Evolutionary conservation across 306 rosid genomes (phyloP).

Genomic region (Acacia confusa): DNA sequence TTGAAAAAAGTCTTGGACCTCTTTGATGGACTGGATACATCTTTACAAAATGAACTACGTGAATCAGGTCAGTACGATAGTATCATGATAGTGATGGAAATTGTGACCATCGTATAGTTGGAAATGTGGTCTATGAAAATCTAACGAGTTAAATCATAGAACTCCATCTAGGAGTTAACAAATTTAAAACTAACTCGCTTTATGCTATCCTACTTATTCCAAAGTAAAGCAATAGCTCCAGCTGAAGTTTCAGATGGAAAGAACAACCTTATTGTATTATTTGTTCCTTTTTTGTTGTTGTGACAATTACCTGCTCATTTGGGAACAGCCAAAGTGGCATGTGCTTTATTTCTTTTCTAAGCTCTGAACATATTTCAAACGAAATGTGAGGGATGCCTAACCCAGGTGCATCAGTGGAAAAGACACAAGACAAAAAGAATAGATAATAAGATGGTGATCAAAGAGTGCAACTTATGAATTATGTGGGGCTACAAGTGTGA

Average conservation of each 20-base stretch:
- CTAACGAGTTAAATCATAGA: neutral
- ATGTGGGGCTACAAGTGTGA: neutral
- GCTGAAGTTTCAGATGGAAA: neutral
- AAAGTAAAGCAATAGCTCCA: neutral
- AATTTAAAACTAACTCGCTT: neutral
- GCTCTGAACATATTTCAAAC: neutral
- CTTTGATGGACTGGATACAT: conserved; percentile 31
- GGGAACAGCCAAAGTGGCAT: neutral
- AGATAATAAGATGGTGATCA: neutral
- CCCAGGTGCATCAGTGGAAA: neutral
- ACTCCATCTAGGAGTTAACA: neutral
- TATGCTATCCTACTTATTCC: neutral
- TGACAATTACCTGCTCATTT: no score
- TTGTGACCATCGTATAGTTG: neutral
- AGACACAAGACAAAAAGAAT: neutral
- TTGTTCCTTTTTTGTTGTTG: neutral
- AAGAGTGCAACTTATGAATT: neutral
- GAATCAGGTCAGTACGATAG: conserved; percentile 38
- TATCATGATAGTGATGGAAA: conserved; percentile 7
- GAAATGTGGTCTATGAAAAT: conserved; percentile 14
- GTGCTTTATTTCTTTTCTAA: neutral
- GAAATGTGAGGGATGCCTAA: neutral
- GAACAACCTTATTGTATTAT: neutral
- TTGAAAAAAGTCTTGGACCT: neutral
- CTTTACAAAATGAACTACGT: conserved; percentile 26